Base-by-base conservation (phyloP, 2,329 filamentous ascomycete genomes). In the Ceratocystis variospora region DNA sequence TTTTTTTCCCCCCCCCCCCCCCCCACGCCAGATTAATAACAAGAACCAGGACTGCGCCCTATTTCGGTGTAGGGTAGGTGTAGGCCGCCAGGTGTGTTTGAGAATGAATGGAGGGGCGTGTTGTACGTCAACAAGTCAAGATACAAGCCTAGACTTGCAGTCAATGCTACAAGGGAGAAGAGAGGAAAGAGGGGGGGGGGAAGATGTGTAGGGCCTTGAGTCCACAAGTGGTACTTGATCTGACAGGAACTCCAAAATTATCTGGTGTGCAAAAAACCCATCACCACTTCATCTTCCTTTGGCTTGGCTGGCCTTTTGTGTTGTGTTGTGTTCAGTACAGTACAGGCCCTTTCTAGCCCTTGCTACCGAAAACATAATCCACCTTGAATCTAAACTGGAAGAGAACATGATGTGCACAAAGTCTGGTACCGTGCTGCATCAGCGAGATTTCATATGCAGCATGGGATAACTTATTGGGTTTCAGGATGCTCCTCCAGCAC, bases 391-490 rank as follows among this genome's bases (percentile, higher is more conserved):
- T 59, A 59, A 31, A 59, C 55, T 59, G 28, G 55, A 59, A 19
- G 28, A 59, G 55, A 59, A 59, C 55, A 37, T 33, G 55, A 59
- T 37, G 55, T 59, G 55, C 55, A 59, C 55, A 59, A 59, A 59
- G 28, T 59, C 12, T 37, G 55, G 55, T 59, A 59, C 55, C 28
- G 28, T 37, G 28, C 5, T 59, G 55, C 55, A 59, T 59, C 55
- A 59, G 28, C 28, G 28, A 59, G 55, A 59, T 59, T 59, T 59
- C 15, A 59, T 37, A 37, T 59, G 55, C 15, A 59, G 55, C 55
- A 59, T 59, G 33, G 55, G 28, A 31, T 25, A 33, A 59, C 15
- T 59, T 59, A 59, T 59, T 37, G 15, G 28, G 55, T 59, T 59
- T 59, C 55, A 59, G 55, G 55, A 59, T 59, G 55, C 55, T 37